A percentile compares a stretch with the other conserved stretches of the same genome.
Evolutionary conservation across 2,329 filamentous ascomycete species (phyloP).

Genomic region (Akanthomyces dipterigenus): DNA sequence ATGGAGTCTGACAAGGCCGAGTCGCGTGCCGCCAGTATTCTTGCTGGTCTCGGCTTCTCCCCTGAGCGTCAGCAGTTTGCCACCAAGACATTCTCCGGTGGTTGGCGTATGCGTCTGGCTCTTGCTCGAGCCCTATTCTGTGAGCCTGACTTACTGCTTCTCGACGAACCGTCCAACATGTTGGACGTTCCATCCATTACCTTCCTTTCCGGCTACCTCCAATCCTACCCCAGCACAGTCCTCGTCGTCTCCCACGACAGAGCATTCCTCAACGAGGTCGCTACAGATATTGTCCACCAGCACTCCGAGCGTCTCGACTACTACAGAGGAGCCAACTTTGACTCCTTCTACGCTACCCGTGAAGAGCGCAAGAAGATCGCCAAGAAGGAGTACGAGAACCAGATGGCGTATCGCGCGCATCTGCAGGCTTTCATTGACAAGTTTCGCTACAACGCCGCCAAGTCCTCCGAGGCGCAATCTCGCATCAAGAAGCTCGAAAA

Average conservation of each 20-base stretch:
- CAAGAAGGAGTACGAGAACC: conserved; percentile 96
- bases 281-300: conserved; percentile 98
- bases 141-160: conserved; percentile 88
- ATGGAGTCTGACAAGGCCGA: conserved; percentile 99
- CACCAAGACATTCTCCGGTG: conserved; percentile 97
- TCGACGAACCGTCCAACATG: conserved; percentile 99
- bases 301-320: conserved; percentile 96
- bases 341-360: conserved; percentile 93
- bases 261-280: conserved; percentile 97
- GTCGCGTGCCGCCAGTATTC: conserved; percentile 86
- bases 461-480: conserved; percentile 96
- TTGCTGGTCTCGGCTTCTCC: conserved; percentile 95
- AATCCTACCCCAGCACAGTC: conserved; percentile 87
- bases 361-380: conserved; percentile 96
- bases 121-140: conserved; percentile 94
- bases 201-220: conserved; percentile 93
- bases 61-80: conserved; percentile 84
- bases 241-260: conserved; percentile 97
- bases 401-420: conserved; percentile 90
- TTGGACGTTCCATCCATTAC: conserved; percentile 99
- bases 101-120: conserved; percentile 98
- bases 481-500: conserved; percentile 98
- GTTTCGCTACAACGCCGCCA: conserved; percentile 98
- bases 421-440: conserved; percentile 98
- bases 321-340: conserved; percentile 96